phyloP scores from a whole-genome alignment of 202 grass and related monocot genomes.

The Carex arenaria region DNA sequence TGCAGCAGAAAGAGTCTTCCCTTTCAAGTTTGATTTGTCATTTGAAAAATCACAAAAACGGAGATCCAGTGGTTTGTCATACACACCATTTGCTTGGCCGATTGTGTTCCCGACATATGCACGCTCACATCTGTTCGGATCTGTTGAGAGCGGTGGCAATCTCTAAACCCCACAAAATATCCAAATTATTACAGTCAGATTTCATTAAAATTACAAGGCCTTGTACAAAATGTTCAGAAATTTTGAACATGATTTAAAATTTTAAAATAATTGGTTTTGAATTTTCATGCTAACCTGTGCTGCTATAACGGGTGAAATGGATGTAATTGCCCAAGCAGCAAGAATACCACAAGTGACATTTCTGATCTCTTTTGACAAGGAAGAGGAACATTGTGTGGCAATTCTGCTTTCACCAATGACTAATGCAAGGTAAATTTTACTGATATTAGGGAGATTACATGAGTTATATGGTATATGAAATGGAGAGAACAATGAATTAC shows the following conservation, averaged over 20 bases:
- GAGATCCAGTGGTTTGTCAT: slow-evolving; percentile 89
- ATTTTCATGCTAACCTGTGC: slow-evolving; percentile 54
- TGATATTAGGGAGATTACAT: not conserved
- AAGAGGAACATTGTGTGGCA: not conserved
- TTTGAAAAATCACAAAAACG: slow-evolving; percentile 81
- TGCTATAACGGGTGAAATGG: slow-evolving; percentile 54
- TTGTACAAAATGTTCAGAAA: no score
- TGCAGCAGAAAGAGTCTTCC: slow-evolving; percentile 76
- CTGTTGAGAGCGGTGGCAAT: slow-evolving; percentile 80
- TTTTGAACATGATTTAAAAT: no score
- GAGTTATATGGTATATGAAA: not conserved
- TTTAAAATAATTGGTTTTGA: not conserved
- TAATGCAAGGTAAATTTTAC: not conserved
- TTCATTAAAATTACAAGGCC: not conserved
- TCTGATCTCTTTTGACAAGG: slow-evolving; percentile 34
- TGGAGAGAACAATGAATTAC: not conserved
- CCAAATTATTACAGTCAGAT: not conserved
- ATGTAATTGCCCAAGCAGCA: slow-evolving; percentile 63
- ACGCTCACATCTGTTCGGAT: slow-evolving; percentile 72
- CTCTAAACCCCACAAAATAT: slow-evolving; percentile 37
- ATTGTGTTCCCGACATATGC: slow-evolving; percentile 97
- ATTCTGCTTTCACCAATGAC: not conserved
- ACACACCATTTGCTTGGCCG: slow-evolving; percentile 91
- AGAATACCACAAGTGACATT: slow-evolving; percentile 67
- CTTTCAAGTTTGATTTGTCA: slow-evolving; percentile 77